These are phyloP conservation scores for Grosmannia penicillata DNA, from an alignment of 2,329 filamentous ascomycete species.

Conservation along the genomic window DNA sequence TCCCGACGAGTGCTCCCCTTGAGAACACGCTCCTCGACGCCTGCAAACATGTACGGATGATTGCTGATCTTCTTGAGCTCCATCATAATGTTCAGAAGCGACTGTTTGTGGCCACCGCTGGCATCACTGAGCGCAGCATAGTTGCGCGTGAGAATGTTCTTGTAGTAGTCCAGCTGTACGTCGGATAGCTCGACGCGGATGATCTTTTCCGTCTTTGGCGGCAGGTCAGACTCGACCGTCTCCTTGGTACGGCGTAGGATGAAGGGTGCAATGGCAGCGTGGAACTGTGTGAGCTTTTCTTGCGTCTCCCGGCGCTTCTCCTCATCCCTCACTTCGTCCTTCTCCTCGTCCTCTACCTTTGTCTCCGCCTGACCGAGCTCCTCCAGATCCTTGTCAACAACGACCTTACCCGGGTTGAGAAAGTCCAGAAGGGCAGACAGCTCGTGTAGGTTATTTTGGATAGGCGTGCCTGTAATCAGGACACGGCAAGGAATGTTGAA, in stretches of 20 bases:
- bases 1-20: conserved; percentile 69
- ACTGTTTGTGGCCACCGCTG: conserved; percentile 82
- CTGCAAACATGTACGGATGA: conserved; percentile 94
- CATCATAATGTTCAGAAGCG: conserved; percentile 97
- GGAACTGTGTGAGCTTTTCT: conserved; percentile 73
- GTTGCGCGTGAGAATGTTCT: conserved; percentile 94
- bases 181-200: conserved; percentile 95
- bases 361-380: conserved; percentile 38
- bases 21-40: conserved; percentile 79
- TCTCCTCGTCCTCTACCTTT: conserved; percentile 15
- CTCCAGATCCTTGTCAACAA: conserved; percentile 86
- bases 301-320: conserved; percentile 58
- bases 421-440: conserved; percentile 90
- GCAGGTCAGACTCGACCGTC: conserved; percentile 90
- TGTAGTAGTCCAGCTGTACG: conserved; percentile 95
- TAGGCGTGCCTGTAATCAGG: conserved; percentile 90
- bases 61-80: conserved; percentile 98
- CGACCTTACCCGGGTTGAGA: conserved; percentile 83
- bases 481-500: conserved; percentile 82
- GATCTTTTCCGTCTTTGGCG: conserved; percentile 96
- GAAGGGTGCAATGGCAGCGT: conserved; percentile 76
- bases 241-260: conserved; percentile 94
- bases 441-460: conserved; percentile 93
- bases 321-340: conserved; percentile 14
- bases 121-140: conserved; percentile 89